phyloP scores from a whole-genome alignment of 2,329 filamentous ascomycete genomes.

The Talaromyces sp. region DNA sequence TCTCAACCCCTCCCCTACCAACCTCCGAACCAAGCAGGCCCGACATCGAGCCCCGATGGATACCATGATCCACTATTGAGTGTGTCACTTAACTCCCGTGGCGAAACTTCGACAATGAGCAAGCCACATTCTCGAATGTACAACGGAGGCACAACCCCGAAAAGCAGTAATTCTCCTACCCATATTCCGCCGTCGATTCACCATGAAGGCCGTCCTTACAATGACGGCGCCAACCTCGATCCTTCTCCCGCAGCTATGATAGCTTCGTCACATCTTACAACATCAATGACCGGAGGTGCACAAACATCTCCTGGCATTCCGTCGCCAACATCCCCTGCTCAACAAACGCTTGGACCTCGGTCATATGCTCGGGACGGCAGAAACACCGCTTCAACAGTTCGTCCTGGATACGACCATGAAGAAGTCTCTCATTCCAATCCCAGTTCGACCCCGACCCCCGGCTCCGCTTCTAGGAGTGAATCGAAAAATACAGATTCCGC shows the following conservation, averaged over 20 bases:
- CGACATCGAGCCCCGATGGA: slow-evolving; percentile 31
- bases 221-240: slow-evolving; percentile 51
- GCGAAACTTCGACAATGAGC: slow-evolving; percentile 48
- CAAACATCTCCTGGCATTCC: slow-evolving; percentile 46
- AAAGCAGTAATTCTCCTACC: slow-evolving; percentile 67
- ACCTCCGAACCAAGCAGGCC: slow-evolving; percentile 28
- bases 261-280: slow-evolving; percentile 64
- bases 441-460: slow-evolving; percentile 26
- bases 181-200: slow-evolving; percentile 61
- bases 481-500: slow-evolving; percentile 16
- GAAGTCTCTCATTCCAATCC: slow-evolving; percentile 27
- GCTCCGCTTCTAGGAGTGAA: slow-evolving; percentile 4
- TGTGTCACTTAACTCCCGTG: slow-evolving; percentile 6
- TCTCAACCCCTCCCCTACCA: slow-evolving; percentile 73
- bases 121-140: slow-evolving; percentile 68
- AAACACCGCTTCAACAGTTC: slow-evolving; percentile 18
- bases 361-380: slow-evolving; percentile 34
- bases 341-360: slow-evolving; percentile 39
- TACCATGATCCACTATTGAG: slow-evolving; percentile 8
- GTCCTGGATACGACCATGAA: slow-evolving; percentile 31
- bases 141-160: slow-evolving; percentile 64
- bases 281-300: slow-evolving; percentile 58
- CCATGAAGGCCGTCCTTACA: slow-evolving; percentile 54
- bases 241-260: slow-evolving; percentile 63
- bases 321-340: slow-evolving; percentile 40